Conservation (phyloP, 495 filamentous ascomycete genomes). For the Neurospora sp. region DNA sequence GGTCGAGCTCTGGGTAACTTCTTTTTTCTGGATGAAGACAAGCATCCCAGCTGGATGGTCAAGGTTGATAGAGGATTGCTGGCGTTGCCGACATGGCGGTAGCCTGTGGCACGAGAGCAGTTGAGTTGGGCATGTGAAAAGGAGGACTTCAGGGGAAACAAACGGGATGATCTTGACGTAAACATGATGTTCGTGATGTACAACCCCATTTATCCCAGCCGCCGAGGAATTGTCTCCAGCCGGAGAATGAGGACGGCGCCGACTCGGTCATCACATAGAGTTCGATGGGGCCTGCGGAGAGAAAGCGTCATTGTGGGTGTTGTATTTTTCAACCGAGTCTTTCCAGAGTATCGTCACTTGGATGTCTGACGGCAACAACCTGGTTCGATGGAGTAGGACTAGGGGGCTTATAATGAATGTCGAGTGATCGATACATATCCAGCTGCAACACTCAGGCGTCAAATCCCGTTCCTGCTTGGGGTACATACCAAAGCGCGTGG, state of each 20-base stretch:
- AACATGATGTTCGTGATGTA: not conserved
- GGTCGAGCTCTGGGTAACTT: not conserved
- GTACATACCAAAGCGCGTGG: not conserved
- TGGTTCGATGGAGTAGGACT: not conserved
- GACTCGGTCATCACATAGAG: not conserved
- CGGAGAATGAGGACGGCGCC: not conserved
- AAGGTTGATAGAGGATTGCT: not conserved
- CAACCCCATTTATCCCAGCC: not conserved
- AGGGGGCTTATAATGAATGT: not conserved
- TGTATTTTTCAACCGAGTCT: not conserved
- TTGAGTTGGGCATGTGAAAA: not conserved
- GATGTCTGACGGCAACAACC: not conserved
- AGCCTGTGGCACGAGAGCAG: not conserved
- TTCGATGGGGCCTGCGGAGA: not conserved
- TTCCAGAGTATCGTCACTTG: not conserved
- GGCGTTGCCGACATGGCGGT: not conserved
- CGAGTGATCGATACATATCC: not conserved
- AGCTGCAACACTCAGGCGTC: not conserved
- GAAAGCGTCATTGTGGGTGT: not conserved
- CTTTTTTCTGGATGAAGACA: not conserved
- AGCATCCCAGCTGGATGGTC: not conserved
- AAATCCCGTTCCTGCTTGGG: not conserved
- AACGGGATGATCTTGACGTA: not conserved
- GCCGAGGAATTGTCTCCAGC: not conserved
- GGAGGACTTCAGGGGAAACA: not conserved